Conservation (phyloP, 1,284 basidiomycete genomes). For the Sparassis latifolia region DNA sequence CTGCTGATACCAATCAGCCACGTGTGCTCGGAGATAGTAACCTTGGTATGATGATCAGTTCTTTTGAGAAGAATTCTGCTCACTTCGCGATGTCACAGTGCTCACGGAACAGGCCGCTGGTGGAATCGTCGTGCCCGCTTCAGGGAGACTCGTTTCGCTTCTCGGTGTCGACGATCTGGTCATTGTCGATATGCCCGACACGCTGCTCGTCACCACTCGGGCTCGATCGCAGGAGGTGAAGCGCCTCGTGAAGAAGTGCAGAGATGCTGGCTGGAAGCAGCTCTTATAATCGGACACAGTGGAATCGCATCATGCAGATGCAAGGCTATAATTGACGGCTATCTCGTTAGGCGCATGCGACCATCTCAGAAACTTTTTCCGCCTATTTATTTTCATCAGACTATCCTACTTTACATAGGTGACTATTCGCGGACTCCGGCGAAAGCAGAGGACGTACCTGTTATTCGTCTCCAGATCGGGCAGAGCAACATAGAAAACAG, state of each 20-base stretch:
- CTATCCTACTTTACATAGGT: too few relatives aligned
- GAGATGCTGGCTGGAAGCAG: constrained; percentile 65
- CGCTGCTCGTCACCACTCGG: constrained; percentile 75
- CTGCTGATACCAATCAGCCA: constrained; percentile 75
- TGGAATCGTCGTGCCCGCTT: constrained; percentile 80
- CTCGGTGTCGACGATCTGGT: constrained; percentile 81
- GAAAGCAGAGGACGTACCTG: too few relatives aligned
- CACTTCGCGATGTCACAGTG: constrained; percentile 34
- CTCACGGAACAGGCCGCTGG: constrained; percentile 80
- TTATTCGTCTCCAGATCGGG: too few relatives aligned
- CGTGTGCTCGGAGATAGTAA: constrained; percentile 66
- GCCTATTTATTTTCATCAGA: too few relatives aligned
- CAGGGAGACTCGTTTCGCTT: constrained; percentile 71
- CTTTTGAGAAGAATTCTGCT: neutral
- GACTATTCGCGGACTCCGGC: too few relatives aligned
- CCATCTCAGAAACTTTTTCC: too few relatives aligned
- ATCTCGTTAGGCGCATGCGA: too few relatives aligned
- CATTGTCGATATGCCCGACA: constrained; percentile 84
- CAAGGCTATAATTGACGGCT: too few relatives aligned
- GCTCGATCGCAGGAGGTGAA: constrained; percentile 84
- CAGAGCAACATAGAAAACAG: too few relatives aligned
- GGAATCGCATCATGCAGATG: too few relatives aligned
- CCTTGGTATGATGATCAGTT: constrained; percentile 44
- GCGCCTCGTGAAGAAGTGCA: constrained; percentile 69
- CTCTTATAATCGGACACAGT: constrained; percentile 34